phyloP scores from a whole-genome alignment of 306 rosid species.

The Ochetophila trinervis region DNA sequence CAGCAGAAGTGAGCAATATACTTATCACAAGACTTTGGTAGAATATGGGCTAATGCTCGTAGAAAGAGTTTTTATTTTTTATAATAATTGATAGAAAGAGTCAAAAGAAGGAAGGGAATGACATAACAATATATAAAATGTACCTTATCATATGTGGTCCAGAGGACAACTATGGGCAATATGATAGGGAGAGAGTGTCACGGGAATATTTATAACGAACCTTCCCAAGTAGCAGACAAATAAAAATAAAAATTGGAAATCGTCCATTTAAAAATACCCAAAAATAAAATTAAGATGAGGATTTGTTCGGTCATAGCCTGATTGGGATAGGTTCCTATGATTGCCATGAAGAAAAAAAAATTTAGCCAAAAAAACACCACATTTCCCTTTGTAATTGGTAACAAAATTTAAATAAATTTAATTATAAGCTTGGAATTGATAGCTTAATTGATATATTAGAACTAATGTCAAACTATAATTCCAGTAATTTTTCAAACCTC shows the following conservation, averaged over 20 bases:
- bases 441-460: too few species aligned
- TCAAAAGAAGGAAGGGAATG: conserved; percentile 8
- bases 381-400: too few species aligned
- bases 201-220: conserved; percentile 16
- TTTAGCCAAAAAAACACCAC: too few species aligned
- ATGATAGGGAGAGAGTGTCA: conserved; percentile 28
- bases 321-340: conserved; percentile 19
- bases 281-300: not conserved
- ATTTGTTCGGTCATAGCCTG: not conserved
- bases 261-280: not conserved
- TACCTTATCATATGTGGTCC: conserved; percentile 20
- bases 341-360: conserved; percentile 5
- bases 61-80: too few species aligned
- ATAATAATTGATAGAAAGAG: too few species aligned
- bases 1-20: conserved; percentile 28
- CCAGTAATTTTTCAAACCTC: too few species aligned
- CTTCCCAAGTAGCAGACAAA: conserved; percentile 9
- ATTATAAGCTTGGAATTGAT: too few species aligned
- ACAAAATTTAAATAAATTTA: too few species aligned
- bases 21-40: too few species aligned
- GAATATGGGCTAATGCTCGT: too few species aligned
- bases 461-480: too few species aligned
- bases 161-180: conserved; percentile 11
- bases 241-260: not conserved
- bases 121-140: too few species aligned